These are phyloP conservation scores for Barnettozyma siamensis DNA, from an alignment of 805 yeast species.

Conservation along the genomic window DNA sequence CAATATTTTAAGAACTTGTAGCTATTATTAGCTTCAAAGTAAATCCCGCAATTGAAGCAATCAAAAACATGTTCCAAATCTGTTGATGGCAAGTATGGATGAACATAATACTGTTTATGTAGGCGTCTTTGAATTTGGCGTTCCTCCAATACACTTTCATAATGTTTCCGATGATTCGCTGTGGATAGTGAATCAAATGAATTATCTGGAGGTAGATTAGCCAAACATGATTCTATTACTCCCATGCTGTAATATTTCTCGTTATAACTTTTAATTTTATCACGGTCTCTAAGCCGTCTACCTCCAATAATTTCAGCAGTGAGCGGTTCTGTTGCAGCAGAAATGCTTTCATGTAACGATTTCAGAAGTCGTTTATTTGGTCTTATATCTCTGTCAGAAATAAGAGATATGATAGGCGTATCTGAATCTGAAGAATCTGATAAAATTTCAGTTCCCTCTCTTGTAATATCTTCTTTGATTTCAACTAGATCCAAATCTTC, in stretches of 20 bases:
- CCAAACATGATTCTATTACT: constrained; percentile 1
- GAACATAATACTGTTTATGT: constrained; percentile 18
- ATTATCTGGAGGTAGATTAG: constrained; percentile 6
- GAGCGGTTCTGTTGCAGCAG: neutral
- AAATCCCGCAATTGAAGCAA: constrained; percentile 27
- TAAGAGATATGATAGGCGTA: neutral
- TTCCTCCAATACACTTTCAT: neutral
- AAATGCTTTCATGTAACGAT: too few relatives aligned
- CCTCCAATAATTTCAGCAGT: constrained; percentile 12
- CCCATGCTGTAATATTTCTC: neutral
- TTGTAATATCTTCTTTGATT: neutral
- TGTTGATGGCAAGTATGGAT: constrained; percentile 10
- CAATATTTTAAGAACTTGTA: constrained; percentile 18
- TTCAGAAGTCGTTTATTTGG: neutral
- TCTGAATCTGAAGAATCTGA: neutral
- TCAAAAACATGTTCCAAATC: constrained; percentile 17
- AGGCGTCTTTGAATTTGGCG: constrained; percentile 18
- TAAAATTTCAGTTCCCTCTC: neutral
- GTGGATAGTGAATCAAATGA: constrained; percentile 13
- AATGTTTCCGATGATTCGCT: neutral
- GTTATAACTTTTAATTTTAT: neutral
- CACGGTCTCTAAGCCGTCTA: constrained; percentile 12
- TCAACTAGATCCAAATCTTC: constrained; percentile 1
- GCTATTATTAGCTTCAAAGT: constrained; percentile 12
- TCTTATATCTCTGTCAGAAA: neutral